Evolutionary conservation across 768 basidiomycete species (phyloP), one percentile per base, ranked within the genome.

Genomic region (Podaxis carcinomalis): DNA sequence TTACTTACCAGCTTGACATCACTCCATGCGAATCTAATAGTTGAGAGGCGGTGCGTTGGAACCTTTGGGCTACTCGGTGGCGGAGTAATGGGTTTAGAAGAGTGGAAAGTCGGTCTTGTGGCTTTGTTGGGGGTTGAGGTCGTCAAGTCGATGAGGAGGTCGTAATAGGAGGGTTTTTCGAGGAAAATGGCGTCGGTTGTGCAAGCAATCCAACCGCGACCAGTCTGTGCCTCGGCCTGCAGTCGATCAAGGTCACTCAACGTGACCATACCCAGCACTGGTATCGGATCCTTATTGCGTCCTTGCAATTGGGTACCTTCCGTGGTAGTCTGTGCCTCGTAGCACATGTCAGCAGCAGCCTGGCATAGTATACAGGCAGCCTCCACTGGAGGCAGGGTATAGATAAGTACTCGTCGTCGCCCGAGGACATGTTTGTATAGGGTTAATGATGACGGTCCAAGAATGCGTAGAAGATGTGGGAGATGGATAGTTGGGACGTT

Each of bases 171-270:
- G 1, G 92, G 88, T 69, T 87, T 90, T 64, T 94, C 92, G 47
- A 93, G 76, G 73, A 90, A 93, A 16, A 94, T 83, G 7, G 91
- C 86, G 64, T 94, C 92, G 1, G 92, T 92, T 9, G 92, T 91
- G 83, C 92, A 93, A 35, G 92, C 92, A 57, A 93, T 84, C 91
- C 91, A 94, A 19, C 92, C 92, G 5, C 81, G 76, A 4, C 89
- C 89, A 1, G 73, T 78, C 64, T 76, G 73, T 27, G 80, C 79
- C 69, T 88, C 89, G 16, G 73, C 70, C 57, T 81, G 73, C 56
- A 93, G 69, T 62, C 83, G 78, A 61, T 86, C 84, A 46, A 91
- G 70, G 68, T 94, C 92, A 50, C 78, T 85, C 0, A 94, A 78
- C 0, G 90, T 93, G 32, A 93, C 81, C 83, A 91, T 87, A 0